Base-by-base conservation (phyloP, 2,329 filamentous ascomycete genomes). In the Pseudocercospora musae region DNA sequence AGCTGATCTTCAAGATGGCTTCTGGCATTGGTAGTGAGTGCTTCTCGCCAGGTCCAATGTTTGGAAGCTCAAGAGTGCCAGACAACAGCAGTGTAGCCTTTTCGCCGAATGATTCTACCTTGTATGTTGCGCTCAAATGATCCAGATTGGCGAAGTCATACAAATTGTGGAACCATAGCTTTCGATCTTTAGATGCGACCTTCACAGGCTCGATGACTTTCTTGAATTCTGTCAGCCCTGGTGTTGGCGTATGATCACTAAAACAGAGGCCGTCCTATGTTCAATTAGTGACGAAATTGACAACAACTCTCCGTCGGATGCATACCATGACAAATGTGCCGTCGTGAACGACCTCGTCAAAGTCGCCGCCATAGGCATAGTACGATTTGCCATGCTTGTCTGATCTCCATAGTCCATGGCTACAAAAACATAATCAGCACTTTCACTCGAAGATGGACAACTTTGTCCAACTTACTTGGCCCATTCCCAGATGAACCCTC, bases 401-500 rank as follows among this genome's bases (percentile, higher is more conserved):
- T 57, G 77, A 72, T 52, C 74, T 77, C 27, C 74, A 60, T 2
- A 78, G 71, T 13, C 77, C 77, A 44, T 78, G 77, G 20, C 25
- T 52, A 25, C 21, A 23, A 7, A 20, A 48, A 23, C 13, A 40
- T 18, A 6, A 8, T 48, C 20, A 48, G 44, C 44, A 21, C 21
- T 21, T 48, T 3, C 11, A 5, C 7, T 48, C 15, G 44, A 5
- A 23, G 20, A 23, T 11, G n/a, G 11, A 25, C 7, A 20, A 50
- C 20, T 11, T 5, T 21, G 18, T 5, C 13, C 44, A 25, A 25
- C 44, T 48, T 23, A 48, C 44, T 78, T 78, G 7, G 77, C 76
- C 76, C 76, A 78, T 50, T 78, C 77, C 77, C 77, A 78, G 0
- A 76, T 72, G 66, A 77, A 75, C 0, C 87, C 88, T 9, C 88